Conservation (phyloP, 768 basidiomycete genomes). For the Omphalotus guepiniiformis region DNA sequence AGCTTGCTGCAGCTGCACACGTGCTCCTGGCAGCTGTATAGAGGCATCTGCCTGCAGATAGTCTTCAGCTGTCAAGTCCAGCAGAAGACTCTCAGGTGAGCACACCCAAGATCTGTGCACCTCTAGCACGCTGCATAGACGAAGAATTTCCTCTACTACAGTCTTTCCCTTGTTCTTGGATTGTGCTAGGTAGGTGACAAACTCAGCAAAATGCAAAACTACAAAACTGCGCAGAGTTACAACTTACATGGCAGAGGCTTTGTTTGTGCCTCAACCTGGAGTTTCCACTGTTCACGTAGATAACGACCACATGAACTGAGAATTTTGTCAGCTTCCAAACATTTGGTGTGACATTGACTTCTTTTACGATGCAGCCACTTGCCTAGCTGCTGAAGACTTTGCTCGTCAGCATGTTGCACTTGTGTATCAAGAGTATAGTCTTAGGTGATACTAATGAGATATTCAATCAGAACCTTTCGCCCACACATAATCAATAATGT, state of each 20-base stretch:
- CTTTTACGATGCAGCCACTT: constrained; percentile 13
- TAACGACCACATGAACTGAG: neutral
- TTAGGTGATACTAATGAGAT: constrained; percentile 12
- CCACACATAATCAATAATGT: no score
- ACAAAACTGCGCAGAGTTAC: constrained; percentile 8
- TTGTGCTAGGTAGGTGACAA: neutral
- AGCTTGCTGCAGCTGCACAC: neutral
- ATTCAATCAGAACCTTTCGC: constrained; percentile 6
- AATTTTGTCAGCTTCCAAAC: neutral
- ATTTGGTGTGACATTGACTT: neutral
- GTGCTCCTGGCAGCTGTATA: neutral
- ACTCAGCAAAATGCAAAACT: neutral
- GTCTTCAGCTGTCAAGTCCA: neutral
- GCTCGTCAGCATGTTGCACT: constrained; percentile 8
- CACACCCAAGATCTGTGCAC: neutral
- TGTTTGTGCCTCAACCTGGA: constrained; percentile 5
- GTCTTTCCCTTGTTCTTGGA: neutral
- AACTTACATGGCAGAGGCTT: constrained; percentile 15
- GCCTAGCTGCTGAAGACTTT: constrained; percentile 9
- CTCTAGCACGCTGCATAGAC: neutral
- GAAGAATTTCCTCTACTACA: neutral
- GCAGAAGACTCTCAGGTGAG: neutral
- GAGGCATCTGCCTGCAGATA: constrained; percentile 2
- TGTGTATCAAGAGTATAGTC: constrained; percentile 14
- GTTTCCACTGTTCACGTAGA: constrained; percentile 11